phyloP scores from a whole-genome alignment of 2,329 filamentous ascomycete species.

The Aspergillus fumigatus region DNA sequence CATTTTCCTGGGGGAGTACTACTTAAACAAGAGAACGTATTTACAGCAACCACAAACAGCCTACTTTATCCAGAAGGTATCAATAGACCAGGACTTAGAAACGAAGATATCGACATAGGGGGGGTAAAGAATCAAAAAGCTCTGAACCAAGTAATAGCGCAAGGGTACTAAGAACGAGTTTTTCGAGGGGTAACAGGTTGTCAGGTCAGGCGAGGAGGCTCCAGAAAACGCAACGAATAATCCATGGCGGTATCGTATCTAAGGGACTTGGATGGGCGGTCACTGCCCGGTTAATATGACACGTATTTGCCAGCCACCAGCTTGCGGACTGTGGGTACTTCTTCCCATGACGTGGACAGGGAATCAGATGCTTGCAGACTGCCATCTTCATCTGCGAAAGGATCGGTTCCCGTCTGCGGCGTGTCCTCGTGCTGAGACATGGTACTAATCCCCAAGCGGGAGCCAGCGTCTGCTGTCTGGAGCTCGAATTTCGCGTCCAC shows the following conservation, averaged over 20 bases:
- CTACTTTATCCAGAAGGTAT: conserved; percentile 3
- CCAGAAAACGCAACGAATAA: background rate
- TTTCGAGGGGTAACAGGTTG: conserved; percentile 8
- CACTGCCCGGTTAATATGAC: conserved; percentile 34
- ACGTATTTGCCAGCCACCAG: conserved; percentile 74
- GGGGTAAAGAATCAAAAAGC: conserved; percentile 9
- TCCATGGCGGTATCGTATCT: background rate
- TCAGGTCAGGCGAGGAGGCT: background rate
- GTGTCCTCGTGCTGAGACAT: conserved; percentile 20
- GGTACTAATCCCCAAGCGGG: conserved; percentile 60
- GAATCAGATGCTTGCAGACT: conserved; percentile 21
- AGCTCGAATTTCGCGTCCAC: conserved; percentile 83
- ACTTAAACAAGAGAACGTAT: conserved; percentile 6
- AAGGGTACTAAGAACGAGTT: background rate
- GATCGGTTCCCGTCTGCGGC: conserved; percentile 36
- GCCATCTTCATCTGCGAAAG: conserved; percentile 45
- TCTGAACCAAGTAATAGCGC: background rate
- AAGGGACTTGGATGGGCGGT: too few relatives aligned
- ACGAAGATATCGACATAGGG: background rate
- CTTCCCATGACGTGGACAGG: conserved; percentile 54
- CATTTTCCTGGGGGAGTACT: background rate
- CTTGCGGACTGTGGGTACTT: conserved; percentile 62
- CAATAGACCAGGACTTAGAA: background rate
- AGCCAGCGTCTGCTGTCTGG: conserved; percentile 50
- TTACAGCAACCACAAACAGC: conserved; percentile 9